A percentile compares a stretch with the other conserved stretches of the same genome.
Conservation (phyloP, 1,284 basidiomycete genomes). For the Puccinia hordei region DNA sequence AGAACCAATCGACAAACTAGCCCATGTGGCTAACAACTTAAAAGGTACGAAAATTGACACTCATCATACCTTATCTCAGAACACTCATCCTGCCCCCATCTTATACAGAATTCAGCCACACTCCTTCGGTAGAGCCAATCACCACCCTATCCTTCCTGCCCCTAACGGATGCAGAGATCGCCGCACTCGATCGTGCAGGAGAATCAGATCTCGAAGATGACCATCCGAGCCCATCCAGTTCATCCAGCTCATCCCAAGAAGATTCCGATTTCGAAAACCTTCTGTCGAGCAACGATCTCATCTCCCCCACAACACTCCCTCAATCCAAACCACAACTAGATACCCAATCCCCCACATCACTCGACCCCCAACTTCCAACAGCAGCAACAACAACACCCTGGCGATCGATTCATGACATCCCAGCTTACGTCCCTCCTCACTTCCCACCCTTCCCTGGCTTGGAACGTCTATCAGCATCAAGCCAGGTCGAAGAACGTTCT, state of each 20-base stretch:
- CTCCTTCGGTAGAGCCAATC: not conserved
- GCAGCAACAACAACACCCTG: not conserved
- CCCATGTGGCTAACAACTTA: not conserved
- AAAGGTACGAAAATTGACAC: not conserved
- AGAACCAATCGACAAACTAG: slow-evolving; percentile 1
- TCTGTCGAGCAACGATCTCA: not conserved
- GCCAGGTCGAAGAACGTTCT: not conserved
- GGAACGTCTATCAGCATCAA: not conserved
- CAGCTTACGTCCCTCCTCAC: slow-evolving; percentile 14
- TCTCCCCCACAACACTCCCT: not conserved
- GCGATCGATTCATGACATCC: slow-evolving; percentile 36
- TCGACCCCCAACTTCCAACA: not conserved
- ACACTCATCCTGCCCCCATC: not conserved
- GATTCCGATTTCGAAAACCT: slow-evolving; percentile 13
- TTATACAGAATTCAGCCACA: not conserved
- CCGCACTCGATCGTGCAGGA: slow-evolving; percentile 19
- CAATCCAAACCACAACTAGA: not conserved
- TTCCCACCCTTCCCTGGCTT: slow-evolving; percentile 45
- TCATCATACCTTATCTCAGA: no score
- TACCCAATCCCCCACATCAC: not conserved
- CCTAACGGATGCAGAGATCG: slow-evolving; percentile 17
- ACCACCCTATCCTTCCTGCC: slow-evolving; percentile 39
- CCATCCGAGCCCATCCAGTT: slow-evolving; percentile 23
- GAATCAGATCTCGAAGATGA: slow-evolving; percentile 21
- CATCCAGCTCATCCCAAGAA: slow-evolving; percentile 27